Conservation (phyloP, 176 grass and related monocot species). For the Musa acuminata region DNA sequence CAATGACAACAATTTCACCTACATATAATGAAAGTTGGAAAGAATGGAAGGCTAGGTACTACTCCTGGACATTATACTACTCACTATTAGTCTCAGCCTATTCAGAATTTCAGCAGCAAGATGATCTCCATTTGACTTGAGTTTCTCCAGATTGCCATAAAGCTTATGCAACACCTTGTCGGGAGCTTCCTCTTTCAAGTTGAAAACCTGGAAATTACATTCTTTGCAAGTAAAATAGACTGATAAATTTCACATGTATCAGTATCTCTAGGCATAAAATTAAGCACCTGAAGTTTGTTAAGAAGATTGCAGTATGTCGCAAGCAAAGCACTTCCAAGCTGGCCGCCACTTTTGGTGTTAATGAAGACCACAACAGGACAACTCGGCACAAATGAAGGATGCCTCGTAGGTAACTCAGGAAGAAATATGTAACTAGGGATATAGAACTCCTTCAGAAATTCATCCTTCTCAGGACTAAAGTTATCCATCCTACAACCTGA, state of each 20-base stretch:
- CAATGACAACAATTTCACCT: neutral
- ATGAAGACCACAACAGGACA: slow-evolving; percentile 91
- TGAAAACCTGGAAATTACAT: slow-evolving; percentile 56
- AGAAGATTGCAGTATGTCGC: slow-evolving; percentile 61
- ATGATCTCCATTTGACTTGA: slow-evolving; percentile 51
- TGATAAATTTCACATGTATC: slow-evolving; percentile 1
- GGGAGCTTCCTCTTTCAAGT: slow-evolving; percentile 62
- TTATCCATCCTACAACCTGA: slow-evolving; percentile 33
- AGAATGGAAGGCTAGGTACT: slow-evolving; percentile 15
- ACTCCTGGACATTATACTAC: slow-evolving; percentile 15
- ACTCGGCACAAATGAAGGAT: slow-evolving; percentile 38
- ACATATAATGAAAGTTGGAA: neutral
- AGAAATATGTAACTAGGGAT: slow-evolving; percentile 66
- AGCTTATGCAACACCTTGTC: slow-evolving; percentile 71
- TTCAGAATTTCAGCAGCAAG: slow-evolving; percentile 59
- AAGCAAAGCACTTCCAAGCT: slow-evolving; percentile 64
- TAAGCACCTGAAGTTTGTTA: slow-evolving; percentile 69
- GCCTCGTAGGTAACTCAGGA: slow-evolving; percentile 28
- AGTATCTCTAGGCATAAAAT: slow-evolving; percentile 14
- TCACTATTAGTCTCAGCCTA: slow-evolving; percentile 85
- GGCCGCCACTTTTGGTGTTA: slow-evolving; percentile 81
- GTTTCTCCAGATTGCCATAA: slow-evolving; percentile 71
- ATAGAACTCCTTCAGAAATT: slow-evolving; percentile 52
- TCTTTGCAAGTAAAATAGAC: slow-evolving; percentile 3
- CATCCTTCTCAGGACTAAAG: slow-evolving; percentile 19